phyloP scores from a whole-genome alignment of 371 early-diverging fungal genomes.

The Paraphysoderma sedebokerense region DNA sequence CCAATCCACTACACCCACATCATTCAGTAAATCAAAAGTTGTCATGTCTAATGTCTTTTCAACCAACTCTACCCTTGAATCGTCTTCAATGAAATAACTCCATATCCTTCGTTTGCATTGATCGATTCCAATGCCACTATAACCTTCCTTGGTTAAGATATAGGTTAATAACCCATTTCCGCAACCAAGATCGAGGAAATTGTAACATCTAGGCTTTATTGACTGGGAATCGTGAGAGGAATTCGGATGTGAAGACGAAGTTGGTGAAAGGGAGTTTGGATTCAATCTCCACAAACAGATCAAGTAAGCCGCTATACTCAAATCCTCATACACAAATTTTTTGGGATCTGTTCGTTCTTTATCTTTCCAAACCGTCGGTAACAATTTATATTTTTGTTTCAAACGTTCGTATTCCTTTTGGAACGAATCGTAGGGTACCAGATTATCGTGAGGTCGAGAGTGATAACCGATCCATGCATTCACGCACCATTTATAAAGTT shows the following conservation, averaged over 20 bases:
- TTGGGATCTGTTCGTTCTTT: conserved; percentile 64
- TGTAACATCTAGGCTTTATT: too few species aligned
- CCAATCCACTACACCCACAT: conserved; percentile 23
- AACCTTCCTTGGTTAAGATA: conserved; percentile 59
- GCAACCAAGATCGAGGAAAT: conserved; percentile 78
- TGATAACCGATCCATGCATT: conserved; percentile 52
- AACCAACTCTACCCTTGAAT: background rate
- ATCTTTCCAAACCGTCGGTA: conserved; percentile 40
- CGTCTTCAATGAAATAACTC: conserved; percentile 16
- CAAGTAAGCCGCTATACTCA: conserved; percentile 66
- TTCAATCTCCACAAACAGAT: conserved; percentile 51
- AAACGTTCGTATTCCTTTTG: conserved; percentile 25
- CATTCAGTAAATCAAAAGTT: background rate
- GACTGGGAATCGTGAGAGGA: too few species aligned
- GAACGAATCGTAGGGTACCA: conserved; percentile 39
- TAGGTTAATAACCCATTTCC: conserved; percentile 79
- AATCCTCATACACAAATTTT: conserved; percentile 73
- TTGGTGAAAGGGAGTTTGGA: too few species aligned
- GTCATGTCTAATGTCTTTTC: background rate
- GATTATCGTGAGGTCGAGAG: conserved; percentile 47
- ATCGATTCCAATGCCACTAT: conserved; percentile 62
- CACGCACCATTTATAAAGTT: conserved; percentile 59
- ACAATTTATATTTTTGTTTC: conserved; percentile 40
- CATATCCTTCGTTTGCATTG: conserved; percentile 59
- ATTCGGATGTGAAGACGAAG: too few species aligned